Percentiles rank a stretch among this genome's conserved stretches.
Conservation (phyloP, 1,139 yeast genomes). For the Geotrichum klebahnii region DNA sequence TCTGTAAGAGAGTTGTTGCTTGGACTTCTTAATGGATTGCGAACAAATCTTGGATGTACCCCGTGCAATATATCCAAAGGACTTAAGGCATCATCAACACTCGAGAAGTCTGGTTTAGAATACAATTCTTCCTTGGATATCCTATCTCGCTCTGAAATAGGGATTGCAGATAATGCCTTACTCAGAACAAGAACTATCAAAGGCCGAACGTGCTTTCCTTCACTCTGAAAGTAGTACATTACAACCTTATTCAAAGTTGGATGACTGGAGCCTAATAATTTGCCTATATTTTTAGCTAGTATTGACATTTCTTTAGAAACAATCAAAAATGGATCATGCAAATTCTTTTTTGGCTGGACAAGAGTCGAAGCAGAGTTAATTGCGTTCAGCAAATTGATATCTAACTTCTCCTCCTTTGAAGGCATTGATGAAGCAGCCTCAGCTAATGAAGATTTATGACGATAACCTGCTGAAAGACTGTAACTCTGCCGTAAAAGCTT, state of each 20-base stretch:
- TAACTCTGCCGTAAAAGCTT: background rate
- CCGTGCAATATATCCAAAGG: slow-evolving; percentile 86
- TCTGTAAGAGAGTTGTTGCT: slow-evolving; percentile 61
- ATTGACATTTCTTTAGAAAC: slow-evolving; percentile 95
- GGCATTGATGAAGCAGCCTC: slow-evolving; percentile 1
- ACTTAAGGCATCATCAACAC: slow-evolving; percentile 49
- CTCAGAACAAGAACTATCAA: slow-evolving; percentile 76
- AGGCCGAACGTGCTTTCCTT: slow-evolving; percentile 94
- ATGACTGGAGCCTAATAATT: slow-evolving; percentile 85
- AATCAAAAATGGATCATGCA: slow-evolving; percentile 72
- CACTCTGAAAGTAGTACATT: slow-evolving; percentile 89
- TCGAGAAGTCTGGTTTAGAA: slow-evolving; percentile 30
- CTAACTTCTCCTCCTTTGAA: background rate
- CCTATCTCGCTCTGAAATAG: slow-evolving; percentile 62
- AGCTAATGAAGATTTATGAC: slow-evolving; percentile 8
- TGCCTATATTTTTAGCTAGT: slow-evolving; percentile 80
- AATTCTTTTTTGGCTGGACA: slow-evolving; percentile 15
- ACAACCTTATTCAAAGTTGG: slow-evolving; percentile 88
- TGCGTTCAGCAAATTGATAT: slow-evolving; percentile 14
- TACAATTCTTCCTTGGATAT: slow-evolving; percentile 38
- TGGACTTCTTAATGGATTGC: slow-evolving; percentile 80
- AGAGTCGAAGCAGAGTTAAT: slow-evolving; percentile 19
- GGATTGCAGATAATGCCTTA: slow-evolving; percentile 75
- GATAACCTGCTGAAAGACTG: background rate
- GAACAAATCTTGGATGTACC: slow-evolving; percentile 75